Percentiles rank a stretch among this genome's conserved stretches.
These are phyloP conservation scores for Teratosphaeria gauchensis DNA, from an alignment of 2,329 filamentous ascomycete genomes.

Conservation along the genomic window DNA sequence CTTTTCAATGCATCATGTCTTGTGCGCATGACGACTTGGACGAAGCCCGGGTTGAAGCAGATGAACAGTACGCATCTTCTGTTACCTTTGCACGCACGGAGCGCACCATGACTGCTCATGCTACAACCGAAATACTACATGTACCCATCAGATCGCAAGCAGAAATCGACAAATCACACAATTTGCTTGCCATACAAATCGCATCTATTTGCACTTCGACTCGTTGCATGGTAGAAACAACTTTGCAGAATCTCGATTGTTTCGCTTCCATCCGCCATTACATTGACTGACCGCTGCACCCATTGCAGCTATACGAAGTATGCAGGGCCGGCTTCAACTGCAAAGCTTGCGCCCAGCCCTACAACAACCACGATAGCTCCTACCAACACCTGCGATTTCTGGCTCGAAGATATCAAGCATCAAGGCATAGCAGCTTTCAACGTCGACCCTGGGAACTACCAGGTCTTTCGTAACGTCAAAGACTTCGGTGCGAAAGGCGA, in stretches of 20 bases:
- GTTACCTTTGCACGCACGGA: neutral
- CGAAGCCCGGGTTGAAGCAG: neutral
- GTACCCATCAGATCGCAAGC: neutral
- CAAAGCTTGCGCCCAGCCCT: slow-evolving; percentile 6
- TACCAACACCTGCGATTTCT: slow-evolving; percentile 19
- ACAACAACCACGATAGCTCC: slow-evolving; percentile 3
- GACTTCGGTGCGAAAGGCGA: slow-evolving; percentile 37
- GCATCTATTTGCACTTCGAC: no score
- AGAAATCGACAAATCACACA: neutral
- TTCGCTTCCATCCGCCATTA: neutral
- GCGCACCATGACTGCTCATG: neutral
- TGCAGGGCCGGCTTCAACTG: slow-evolving; percentile 5
- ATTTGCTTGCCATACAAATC: neutral
- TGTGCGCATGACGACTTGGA: neutral
- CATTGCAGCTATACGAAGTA: slow-evolving; percentile 6
- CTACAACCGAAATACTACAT: neutral
- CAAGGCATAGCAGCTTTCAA: slow-evolving; percentile 42
- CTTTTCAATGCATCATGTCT: neutral
- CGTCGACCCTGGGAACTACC: slow-evolving; percentile 29
- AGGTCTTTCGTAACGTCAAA: slow-evolving; percentile 42
- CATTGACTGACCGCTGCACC: neutral
- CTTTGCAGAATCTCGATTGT: neutral
- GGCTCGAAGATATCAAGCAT: slow-evolving; percentile 38
- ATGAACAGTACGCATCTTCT: neutral
- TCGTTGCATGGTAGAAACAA: neutral